Base-by-base conservation (phyloP, 2,329 filamentous ascomycete species). In the Verticillium zaregamsianum region DNA sequence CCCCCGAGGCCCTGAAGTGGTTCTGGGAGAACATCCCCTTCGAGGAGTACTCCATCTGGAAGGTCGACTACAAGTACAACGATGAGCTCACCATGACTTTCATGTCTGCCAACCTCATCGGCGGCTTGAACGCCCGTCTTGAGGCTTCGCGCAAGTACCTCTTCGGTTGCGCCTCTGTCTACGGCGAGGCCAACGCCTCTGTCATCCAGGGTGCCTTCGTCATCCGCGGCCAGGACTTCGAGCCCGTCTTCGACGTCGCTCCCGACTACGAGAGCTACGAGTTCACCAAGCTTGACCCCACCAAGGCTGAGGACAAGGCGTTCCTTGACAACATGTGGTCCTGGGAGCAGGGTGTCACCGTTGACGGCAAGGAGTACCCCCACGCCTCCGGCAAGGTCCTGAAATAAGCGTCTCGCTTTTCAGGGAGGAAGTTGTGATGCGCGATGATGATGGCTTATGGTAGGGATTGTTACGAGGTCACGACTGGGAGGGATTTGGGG, bases 51-150 rank as follows among this genome's bases (percentile, higher is more conserved):
- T 96, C 93, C 61, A 81, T 99, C 78, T 99, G 93, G 92, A 88
- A 87, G 78, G 82, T 93, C 71, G 90, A 93, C 81, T 99, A 97
- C 89, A 97, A 97, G 89, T 99, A 99, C 87, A 96, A 97, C 81
- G 89, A 97, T 65, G 95, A 99, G 88, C 87, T 99, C 70, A 97
- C 92, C 75, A 83, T 95, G 80, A 91, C 90, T 74, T 99, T 99
- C 91, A 99, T 99, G 95, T 94, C 92, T 71, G 92, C 90, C 86
- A 99, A 99, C 88, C 84, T 98, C 79, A 94, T 99, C 77, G 93
- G 91, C 80, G 95, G 95, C 78, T 97, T 99, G 88, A 96, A 97
- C 83, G 86, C 88, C 78, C 95, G 95, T 85, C 92, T 99, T 64
- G 95, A 99, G 86, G 95, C 77, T 67, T 97, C 92, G 76, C 93